Percentiles rank a stretch among this genome's conserved stretches.
These are phyloP conservation scores for Russula sp. DNA, from an alignment of 768 basidiomycete genomes.

Conservation along the genomic window DNA sequence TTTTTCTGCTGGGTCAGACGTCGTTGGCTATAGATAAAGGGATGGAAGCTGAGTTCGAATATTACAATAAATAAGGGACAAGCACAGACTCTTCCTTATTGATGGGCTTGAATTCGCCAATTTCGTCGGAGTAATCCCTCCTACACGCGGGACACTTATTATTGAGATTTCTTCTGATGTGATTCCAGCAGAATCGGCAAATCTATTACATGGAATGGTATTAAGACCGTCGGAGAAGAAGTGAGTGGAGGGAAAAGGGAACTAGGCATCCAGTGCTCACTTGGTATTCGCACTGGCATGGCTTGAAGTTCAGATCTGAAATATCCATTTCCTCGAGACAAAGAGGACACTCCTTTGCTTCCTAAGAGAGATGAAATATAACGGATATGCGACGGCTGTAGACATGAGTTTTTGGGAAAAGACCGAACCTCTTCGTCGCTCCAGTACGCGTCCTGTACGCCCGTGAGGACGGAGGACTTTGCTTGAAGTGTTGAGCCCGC, in stretches of 20 bases:
- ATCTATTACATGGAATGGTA: slow-evolving; percentile 47
- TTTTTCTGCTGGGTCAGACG: slow-evolving; percentile 93
- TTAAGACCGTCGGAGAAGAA: slow-evolving; percentile 12
- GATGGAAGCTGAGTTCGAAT: slow-evolving; percentile 8
- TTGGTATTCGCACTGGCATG: slow-evolving; percentile 98
- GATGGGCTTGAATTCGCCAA: slow-evolving; percentile 92
- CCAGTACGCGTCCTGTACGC: slow-evolving; percentile 95
- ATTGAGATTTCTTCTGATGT: slow-evolving; percentile 94
- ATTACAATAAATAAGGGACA: neutral
- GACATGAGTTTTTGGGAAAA: slow-evolving; percentile 24
- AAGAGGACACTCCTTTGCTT: slow-evolving; percentile 95
- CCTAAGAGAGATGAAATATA: slow-evolving; percentile 40
- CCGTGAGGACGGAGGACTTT: slow-evolving; percentile 80
- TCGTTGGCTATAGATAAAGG: slow-evolving; percentile 64
- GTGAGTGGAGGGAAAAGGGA: neutral
- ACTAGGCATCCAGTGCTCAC: slow-evolving; percentile 34
- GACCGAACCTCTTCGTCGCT: slow-evolving; percentile 76
- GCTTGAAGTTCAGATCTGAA: slow-evolving; percentile 98
- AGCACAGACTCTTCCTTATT: slow-evolving; percentile 85
- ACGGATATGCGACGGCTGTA: neutral
- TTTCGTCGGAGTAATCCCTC: slow-evolving; percentile 85
- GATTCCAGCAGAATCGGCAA: slow-evolving; percentile 98
- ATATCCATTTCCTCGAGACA: slow-evolving; percentile 99
- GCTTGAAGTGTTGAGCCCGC: slow-evolving; percentile 65
- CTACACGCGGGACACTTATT: slow-evolving; percentile 96